Base-by-base conservation (phyloP, 192 early-diverging fungal genomes). In the Geranomyces variabilis region DNA sequence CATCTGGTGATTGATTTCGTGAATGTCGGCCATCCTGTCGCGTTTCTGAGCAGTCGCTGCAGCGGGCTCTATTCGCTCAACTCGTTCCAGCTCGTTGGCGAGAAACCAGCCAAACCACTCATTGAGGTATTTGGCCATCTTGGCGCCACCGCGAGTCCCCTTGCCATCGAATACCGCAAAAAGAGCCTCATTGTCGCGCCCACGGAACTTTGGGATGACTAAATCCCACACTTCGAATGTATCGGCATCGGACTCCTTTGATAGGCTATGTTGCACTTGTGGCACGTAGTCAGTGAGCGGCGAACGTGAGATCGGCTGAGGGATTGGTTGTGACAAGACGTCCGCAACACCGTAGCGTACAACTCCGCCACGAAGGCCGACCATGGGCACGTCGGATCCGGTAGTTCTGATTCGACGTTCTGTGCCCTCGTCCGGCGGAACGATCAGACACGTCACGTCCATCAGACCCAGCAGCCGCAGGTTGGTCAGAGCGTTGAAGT, bases 321-420 rank as follows among this genome's bases (percentile, higher is more conserved):
- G 28, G 9, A 60, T 19, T 66, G 86, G 33, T 89, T 69, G 67
- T 19, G 61, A 91, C 22, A 95, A 74, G 46, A 87, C 87, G 49
- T 96, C 94, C 1, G 93, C 92, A 69, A 96, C 91, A 13, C 93
- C 93, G 66, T 95, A 96, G 17, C 88, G 83, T 78, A 96, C 90
- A 7, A 56, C 34, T 6, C 77, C 77, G 15, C 55, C 53, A 15
- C 63, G 72, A 29, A 85, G 86, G 67, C 93, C 91, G 22, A 93
- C 88, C 62, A 77, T 67, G 0, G 79, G 64, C 49, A 80, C 74
- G 63, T 90, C 90, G 17, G 91, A 92, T 44, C 83, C 82, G 6
- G 93, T 93, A 0, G 93, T 95, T 49, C 94, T 87, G 15, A 95
- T 86, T 56, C 94, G 90, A 8, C 93, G 80, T 33, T 93, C 86